These are phyloP conservation scores for Sugiyamaella lignohabitans DNA, from an alignment of 805 yeast species.

Conservation along the genomic window DNA sequence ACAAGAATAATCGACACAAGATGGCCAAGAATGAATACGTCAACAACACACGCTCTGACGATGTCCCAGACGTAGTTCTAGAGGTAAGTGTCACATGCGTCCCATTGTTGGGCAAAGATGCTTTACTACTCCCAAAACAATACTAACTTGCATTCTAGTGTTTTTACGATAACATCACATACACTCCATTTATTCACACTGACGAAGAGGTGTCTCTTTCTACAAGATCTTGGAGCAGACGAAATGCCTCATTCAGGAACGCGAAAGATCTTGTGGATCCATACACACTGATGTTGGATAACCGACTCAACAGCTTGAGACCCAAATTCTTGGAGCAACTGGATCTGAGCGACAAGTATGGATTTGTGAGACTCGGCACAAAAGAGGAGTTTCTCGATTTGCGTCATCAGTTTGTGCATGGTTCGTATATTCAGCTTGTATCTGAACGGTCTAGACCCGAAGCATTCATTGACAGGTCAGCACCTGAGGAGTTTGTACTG, in stretches of 20 bases:
- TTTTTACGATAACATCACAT: slow-evolving; percentile 60
- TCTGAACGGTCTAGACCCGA: slow-evolving; percentile 35
- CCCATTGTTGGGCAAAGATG: no score
- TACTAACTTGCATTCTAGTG: slow-evolving; percentile 36
- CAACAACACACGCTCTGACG: slow-evolving; percentile 36
- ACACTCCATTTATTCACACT: slow-evolving; percentile 47
- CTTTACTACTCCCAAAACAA: no score
- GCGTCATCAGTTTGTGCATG: slow-evolving; percentile 26
- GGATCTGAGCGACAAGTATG: slow-evolving; percentile 27
- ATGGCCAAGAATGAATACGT: slow-evolving; percentile 61
- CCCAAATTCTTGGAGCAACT: slow-evolving; percentile 27
- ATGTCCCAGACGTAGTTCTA: slow-evolving; percentile 32
- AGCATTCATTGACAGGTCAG: slow-evolving; percentile 24
- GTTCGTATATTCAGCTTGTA: slow-evolving; percentile 32
- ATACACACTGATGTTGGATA: slow-evolving; percentile 32
- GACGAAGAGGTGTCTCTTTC: slow-evolving; percentile 29
- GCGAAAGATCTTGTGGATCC: slow-evolving; percentile 32
- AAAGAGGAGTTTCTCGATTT: slow-evolving; percentile 23
- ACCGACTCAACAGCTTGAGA: slow-evolving; percentile 30
- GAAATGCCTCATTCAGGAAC: slow-evolving; percentile 20
- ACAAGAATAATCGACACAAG: slow-evolving; percentile 57
- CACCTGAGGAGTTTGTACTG: slow-evolving; percentile 18
- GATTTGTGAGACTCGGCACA: slow-evolving; percentile 19
- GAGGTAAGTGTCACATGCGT: slow-evolving; percentile 30
- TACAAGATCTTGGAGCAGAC: slow-evolving; percentile 32